phyloP scores from a whole-genome alignment of 2,329 filamentous ascomycete genomes.

The Arachnomyces sp. region DNA sequence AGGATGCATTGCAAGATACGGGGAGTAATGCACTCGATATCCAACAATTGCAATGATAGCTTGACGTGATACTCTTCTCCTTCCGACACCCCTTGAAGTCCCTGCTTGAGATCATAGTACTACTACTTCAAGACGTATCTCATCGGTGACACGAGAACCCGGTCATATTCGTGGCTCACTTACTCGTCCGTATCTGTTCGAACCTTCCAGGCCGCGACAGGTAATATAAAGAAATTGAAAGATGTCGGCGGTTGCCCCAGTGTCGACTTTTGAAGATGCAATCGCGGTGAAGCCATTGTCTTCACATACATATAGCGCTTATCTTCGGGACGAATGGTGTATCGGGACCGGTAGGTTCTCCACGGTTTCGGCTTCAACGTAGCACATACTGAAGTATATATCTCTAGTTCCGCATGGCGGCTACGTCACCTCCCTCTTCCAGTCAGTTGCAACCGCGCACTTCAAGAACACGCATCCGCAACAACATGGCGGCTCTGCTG shows the following conservation, averaged over 20 bases:
- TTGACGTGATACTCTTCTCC: no score
- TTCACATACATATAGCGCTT: conserved; percentile 50
- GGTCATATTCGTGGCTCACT: no score
- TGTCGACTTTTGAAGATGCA: conserved; percentile 26
- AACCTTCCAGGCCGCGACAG: no score
- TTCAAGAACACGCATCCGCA: conserved; percentile 51
- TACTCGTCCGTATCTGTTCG: no score
- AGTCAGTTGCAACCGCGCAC: conserved; percentile 51
- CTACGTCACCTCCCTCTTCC: conserved; percentile 56
- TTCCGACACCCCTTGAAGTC: no score
- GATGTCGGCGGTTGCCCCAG: conserved; percentile 1
- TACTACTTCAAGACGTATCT: no score
- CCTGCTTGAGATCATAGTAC: no score
- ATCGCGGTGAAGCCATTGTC: conserved; percentile 28
- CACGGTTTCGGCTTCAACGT: conserved; percentile 1
- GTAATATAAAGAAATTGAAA: background rate
- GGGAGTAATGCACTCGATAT: no score
- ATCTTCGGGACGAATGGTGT: conserved; percentile 53
- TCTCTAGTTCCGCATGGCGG: conserved; percentile 61
- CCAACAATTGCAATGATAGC: no score
- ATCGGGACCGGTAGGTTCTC: conserved; percentile 51
- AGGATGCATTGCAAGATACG: no score
- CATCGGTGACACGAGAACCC: no score
- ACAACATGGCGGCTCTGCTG: conserved; percentile 40
- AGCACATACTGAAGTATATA: conserved; percentile 8